Evolutionary conservation across 140 eudicot genomes (phyloP).

Genomic region (Anethum foeniculum): DNA sequence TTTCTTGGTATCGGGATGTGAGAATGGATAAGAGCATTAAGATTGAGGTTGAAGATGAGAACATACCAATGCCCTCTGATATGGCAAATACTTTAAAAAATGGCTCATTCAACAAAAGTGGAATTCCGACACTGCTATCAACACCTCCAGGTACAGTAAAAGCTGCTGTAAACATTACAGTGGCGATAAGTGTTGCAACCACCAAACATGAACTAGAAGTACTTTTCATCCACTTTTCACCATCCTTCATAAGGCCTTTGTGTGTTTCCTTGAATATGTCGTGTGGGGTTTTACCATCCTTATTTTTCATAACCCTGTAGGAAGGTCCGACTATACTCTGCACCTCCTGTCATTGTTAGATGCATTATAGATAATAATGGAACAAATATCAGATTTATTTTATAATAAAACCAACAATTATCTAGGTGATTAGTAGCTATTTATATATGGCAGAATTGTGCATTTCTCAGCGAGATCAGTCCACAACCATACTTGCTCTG

Average conservation of each 20-base stretch:
- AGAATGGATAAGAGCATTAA: slow-evolving; percentile 23
- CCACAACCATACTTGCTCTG: too few species aligned
- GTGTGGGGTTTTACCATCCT: background rate
- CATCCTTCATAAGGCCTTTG: slow-evolving; percentile 10
- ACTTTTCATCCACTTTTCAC: slow-evolving; percentile 25
- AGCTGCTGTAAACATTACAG: slow-evolving; percentile 21
- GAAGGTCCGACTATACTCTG: slow-evolving; percentile 9
- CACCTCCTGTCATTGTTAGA: slow-evolving; percentile 16
- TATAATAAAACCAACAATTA: background rate
- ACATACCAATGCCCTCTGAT: slow-evolving; percentile 14
- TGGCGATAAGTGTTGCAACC: slow-evolving; percentile 28
- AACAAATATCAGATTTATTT: background rate
- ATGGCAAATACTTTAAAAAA: slow-evolving; percentile 6
- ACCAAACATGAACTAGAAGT: slow-evolving; percentile 21
- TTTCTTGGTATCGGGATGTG: slow-evolving; percentile 18
- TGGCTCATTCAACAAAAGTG: slow-evolving; percentile 6
- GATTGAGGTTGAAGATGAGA: slow-evolving; percentile 20
- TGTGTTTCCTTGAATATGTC: slow-evolving; percentile 22
- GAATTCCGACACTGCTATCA: slow-evolving; percentile 16
- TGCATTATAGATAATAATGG: background rate
- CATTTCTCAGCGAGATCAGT: too few species aligned
- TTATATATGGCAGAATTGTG: background rate
- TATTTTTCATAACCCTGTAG: slow-evolving; percentile 9
- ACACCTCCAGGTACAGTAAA: slow-evolving; percentile 24
- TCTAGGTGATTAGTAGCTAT: background rate